Percentiles rank a stretch among this genome's conserved stretches.
phyloP scores from a whole-genome alignment of 2,329 filamentous ascomycete genomes.

The Monosporascus sp. region DNA sequence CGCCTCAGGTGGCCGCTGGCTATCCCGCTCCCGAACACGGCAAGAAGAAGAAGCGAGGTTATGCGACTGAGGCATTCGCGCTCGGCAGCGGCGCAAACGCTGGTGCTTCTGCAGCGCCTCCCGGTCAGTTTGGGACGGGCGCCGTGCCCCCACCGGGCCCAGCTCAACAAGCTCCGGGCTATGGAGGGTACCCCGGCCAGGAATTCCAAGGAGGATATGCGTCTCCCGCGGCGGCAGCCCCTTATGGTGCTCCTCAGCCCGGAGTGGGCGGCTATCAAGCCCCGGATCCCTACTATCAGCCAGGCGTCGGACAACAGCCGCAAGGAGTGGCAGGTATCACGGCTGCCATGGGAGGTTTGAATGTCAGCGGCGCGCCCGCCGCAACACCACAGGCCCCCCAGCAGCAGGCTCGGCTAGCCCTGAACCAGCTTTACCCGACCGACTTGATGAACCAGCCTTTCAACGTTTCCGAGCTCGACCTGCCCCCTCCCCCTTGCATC shows the following conservation, averaged over 20 bases:
- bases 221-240: conserved; percentile 16
- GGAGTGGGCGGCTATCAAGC: conserved; percentile 60
- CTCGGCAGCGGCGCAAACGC: conserved; percentile 86
- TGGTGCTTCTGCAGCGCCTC: conserved; percentile 39
- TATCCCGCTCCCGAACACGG: conserved; percentile 37
- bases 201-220: conserved; percentile 30
- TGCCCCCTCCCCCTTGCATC: conserved; percentile 84
- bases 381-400: conserved; percentile 43
- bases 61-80: conserved; percentile 91
- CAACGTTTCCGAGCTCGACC: conserved; percentile 86
- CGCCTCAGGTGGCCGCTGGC: conserved; percentile 23
- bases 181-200: conserved; percentile 52
- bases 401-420: conserved; percentile 42
- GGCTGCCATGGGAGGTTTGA: conserved; percentile 80
- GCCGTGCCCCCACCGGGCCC: conserved; percentile 35
- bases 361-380: conserved; percentile 59
- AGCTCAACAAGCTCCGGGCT: conserved; percentile 40
- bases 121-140: conserved; percentile 19
- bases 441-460: conserved; percentile 91
- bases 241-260: conserved; percentile 39
- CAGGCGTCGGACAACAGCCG: conserved; percentile 37
- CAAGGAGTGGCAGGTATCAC: conserved; percentile 67
- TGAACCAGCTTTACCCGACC: conserved; percentile 89
- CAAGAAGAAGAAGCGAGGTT: conserved; percentile 88
- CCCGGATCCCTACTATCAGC: conserved; percentile 61